Base-by-base conservation (phyloP, 1,284 basidiomycete genomes). In the Tilletia walkeri region DNA sequence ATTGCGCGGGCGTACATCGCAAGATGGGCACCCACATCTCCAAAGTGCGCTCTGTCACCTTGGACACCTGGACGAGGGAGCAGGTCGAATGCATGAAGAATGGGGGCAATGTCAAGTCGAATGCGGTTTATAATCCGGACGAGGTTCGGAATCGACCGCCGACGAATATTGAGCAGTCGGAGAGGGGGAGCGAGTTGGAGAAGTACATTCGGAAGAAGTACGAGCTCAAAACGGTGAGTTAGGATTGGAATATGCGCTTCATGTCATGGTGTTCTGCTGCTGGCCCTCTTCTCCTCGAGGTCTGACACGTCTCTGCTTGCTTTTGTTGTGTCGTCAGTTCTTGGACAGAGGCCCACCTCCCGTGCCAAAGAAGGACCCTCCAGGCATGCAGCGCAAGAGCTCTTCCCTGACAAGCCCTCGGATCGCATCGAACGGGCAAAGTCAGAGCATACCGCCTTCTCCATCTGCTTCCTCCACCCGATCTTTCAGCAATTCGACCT, bases 61-160 rank as follows among this genome's bases (percentile, higher is more conserved):
- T 94, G 85, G 92, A 94, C 80, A 86, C 89, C 53, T 94, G 92
- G 92, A 88, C 88, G 38, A 91, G 89, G 79, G 92, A 93, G 74
- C 92, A 94, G 84, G 89, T 92, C 61, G 77, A 88, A 89, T 85
- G 84, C 68, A 93, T 94, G 90, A 90, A 88, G 80, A 86, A 88
- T 53, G 89, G 87, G 72, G 92, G 92, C 16, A 94, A 94, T 78
- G 68, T 88, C 73, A 91, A 89, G 76, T 91, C 90, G 18, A 94
- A 94, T 73, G 84, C 86, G 0, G 85, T 88, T 56, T 92, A 88
- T 82, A 92, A 92, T 78, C 90, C 92, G 0, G 88, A 93, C 78
- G 91, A 93, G 82, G 81, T 86, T 54, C 87, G 89, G 20, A 85
- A 93, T 80, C 91, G 91, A 6, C 91, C 91, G 2, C 92, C 92